Evolutionary conservation across 371 early-diverging fungal species (phyloP).

Genomic region (Smittium culicis): DNA sequence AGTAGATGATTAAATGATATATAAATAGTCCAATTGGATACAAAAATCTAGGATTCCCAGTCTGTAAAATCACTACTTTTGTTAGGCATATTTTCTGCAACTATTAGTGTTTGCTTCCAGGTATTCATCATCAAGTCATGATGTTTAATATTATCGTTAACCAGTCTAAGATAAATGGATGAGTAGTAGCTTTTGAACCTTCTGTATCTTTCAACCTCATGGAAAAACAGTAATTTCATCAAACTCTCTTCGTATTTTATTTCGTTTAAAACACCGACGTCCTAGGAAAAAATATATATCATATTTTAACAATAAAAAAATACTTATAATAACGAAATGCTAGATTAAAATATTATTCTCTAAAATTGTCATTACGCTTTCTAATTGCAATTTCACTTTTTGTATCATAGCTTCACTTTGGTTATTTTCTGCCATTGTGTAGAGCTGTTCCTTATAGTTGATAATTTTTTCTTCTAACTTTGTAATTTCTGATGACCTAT

Average conservation of each 20-base stretch:
- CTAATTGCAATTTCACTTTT: not conserved
- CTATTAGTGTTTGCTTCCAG: slow-evolving; percentile 30
- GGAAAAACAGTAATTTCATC: slow-evolving; percentile 31
- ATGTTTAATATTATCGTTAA: slow-evolving; percentile 32
- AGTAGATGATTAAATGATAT: too few relatives aligned
- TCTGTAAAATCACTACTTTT: slow-evolving; percentile 23
- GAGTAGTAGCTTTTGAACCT: slow-evolving; percentile 29
- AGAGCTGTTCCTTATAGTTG: slow-evolving; percentile 6
- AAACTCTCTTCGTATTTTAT: slow-evolving; percentile 23
- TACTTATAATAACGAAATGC: too few relatives aligned
- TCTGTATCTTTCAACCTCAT: slow-evolving; percentile 29
- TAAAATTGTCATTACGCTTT: not conserved
- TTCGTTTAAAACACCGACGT: slow-evolving; percentile 14
- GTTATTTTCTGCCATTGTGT: not conserved
- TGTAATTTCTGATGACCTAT: not conserved
- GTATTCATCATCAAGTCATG: slow-evolving; percentile 30
- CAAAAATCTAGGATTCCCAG: not conserved
- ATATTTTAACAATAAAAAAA: too few relatives aligned
- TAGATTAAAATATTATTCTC: too few relatives aligned
- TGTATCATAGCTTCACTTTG: slow-evolving; percentile 1
- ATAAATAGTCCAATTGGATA: too few relatives aligned
- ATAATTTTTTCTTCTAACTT: slow-evolving; percentile 9
- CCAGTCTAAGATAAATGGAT: slow-evolving; percentile 23
- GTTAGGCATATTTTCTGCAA: slow-evolving; percentile 25
- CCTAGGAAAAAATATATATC: slow-evolving; percentile 3